These are phyloP conservation scores for Diddensiella caesifluorescens DNA, from an alignment of 805 yeast species.

Conservation along the genomic window DNA sequence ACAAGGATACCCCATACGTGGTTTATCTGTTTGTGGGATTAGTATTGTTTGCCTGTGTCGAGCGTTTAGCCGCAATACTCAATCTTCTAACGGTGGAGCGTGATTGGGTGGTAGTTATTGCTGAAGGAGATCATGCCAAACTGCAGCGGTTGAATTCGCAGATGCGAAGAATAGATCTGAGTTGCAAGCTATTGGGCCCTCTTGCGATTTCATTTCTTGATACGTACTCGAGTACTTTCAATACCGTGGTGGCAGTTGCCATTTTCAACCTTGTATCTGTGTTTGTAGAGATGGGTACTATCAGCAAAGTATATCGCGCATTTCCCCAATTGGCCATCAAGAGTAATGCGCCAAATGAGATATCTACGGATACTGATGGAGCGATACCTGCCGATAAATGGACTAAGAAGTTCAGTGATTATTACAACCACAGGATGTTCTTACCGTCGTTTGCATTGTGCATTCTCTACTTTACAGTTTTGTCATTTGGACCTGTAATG, in stretches of 20 bases:
- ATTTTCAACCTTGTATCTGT: slow-evolving; percentile 29
- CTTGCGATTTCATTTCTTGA: slow-evolving; percentile 33
- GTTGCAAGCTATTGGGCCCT: slow-evolving; percentile 38
- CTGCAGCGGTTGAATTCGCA: slow-evolving; percentile 31
- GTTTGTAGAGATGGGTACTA: slow-evolving; percentile 33
- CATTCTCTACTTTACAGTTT: slow-evolving; percentile 35
- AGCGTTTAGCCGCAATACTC: slow-evolving; percentile 32
- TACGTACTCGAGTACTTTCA: slow-evolving; percentile 21
- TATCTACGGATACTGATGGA: slow-evolving; percentile 5
- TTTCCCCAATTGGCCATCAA: slow-evolving; percentile 28
- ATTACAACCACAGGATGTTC: slow-evolving; percentile 27
- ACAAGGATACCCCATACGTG: neutral
- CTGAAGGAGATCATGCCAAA: slow-evolving; percentile 24
- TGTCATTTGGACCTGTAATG: slow-evolving; percentile 37
- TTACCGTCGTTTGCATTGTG: slow-evolving; percentile 32
- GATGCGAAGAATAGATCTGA: slow-evolving; percentile 37
- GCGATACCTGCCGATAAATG: neutral
- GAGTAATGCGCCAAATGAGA: neutral
- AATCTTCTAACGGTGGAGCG: slow-evolving; percentile 38
- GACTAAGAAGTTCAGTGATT: slow-evolving; percentile 15
- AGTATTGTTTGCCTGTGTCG: slow-evolving; percentile 34
- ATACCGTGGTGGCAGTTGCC: slow-evolving; percentile 29
- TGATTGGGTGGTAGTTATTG: slow-evolving; percentile 39
- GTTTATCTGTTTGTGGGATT: slow-evolving; percentile 16
- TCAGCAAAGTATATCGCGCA: slow-evolving; percentile 32